Percentiles rank a stretch among this genome's conserved stretches.
These are phyloP conservation scores for Onygena corvina DNA, from an alignment of 2,329 filamentous ascomycete genomes.

Conservation along the genomic window DNA sequence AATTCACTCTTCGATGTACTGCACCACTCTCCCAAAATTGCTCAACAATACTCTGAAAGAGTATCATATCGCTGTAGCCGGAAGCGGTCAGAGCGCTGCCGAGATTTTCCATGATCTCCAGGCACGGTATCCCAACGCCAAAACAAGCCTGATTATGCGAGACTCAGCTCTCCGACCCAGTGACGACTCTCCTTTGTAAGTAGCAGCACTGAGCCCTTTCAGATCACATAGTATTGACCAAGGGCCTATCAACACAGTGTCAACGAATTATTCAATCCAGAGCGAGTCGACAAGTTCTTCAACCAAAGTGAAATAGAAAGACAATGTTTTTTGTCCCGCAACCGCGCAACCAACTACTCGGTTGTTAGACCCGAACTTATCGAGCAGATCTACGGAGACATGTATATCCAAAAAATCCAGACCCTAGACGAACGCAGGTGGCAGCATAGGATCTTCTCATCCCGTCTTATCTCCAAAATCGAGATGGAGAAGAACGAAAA, in stretches of 20 bases:
- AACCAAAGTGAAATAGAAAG: conserved; percentile 53
- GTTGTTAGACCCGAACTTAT: conserved; percentile 85
- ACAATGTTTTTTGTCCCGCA: conserved; percentile 43
- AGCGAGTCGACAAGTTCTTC: conserved; percentile 66
- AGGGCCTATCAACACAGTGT: conserved; percentile 44
- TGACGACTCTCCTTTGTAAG: conserved; percentile 90
- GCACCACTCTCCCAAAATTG: conserved; percentile 33
- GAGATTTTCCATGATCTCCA: conserved; percentile 92
- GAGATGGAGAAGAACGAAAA: conserved; percentile 41
- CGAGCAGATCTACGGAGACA: conserved; percentile 71
- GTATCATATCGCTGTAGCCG: conserved; percentile 75
- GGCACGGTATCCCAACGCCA: conserved; percentile 65
- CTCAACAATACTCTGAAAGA: conserved; percentile 30
- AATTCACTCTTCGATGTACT: conserved; percentile 82
- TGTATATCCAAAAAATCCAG: conserved; percentile 73
- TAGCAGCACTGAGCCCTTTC: conserved; percentile 20
- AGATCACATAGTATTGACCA: conserved; percentile 6
- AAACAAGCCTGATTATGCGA: conserved; percentile 67
- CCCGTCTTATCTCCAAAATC: conserved; percentile 53
- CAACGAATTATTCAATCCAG: conserved; percentile 92
- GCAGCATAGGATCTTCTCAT: conserved; percentile 68
- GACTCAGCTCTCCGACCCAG: conserved; percentile 74
- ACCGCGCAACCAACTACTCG: conserved; percentile 83
- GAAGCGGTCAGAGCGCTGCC: conserved; percentile 80
- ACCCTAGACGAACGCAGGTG: conserved; percentile 58